These are phyloP conservation scores for Kentomonas sorsogonicus DNA, from an alignment of 208 protist species.

Conservation along the genomic window DNA sequence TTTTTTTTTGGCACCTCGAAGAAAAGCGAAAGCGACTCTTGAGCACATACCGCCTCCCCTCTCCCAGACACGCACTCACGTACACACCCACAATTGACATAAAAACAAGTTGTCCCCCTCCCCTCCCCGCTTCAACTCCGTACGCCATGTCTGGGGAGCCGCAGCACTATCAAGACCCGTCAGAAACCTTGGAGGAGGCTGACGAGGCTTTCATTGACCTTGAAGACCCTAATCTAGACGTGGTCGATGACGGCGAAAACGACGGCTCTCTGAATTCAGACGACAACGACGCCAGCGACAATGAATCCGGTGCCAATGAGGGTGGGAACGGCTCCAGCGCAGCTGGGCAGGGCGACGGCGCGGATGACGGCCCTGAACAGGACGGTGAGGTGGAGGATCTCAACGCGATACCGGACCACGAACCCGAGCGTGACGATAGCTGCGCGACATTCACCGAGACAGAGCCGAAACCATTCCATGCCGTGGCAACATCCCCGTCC, in stretches of 20 bases:
- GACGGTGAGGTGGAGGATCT: conserved; percentile 62
- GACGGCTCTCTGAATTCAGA: conserved; percentile 9
- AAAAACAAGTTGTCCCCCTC: no score
- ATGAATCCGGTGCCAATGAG: conserved; percentile 13
- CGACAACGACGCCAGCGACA: conserved; percentile 10
- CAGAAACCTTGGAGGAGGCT: conserved; percentile 41
- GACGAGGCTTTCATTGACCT: conserved; percentile 78
- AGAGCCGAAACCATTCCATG: conserved; percentile 56
- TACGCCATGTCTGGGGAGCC: no score
- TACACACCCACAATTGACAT: conserved; percentile 14
- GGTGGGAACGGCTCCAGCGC: conserved; percentile 12
- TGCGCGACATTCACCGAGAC: conserved; percentile 43
- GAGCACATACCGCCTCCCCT: neutral
- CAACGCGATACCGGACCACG: conserved; percentile 64
- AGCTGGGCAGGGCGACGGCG: neutral
- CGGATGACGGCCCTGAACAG: conserved; percentile 11
- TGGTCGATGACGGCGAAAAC: conserved; percentile 35
- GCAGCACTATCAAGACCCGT: conserved; percentile 15
- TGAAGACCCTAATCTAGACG: conserved; percentile 75
- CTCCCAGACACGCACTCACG: neutral
- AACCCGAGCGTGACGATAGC: conserved; percentile 80
- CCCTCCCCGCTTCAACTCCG: no score
- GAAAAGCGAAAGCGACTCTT: neutral
- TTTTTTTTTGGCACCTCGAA: neutral
- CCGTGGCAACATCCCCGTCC: conserved; percentile 38